phyloP scores from a whole-genome alignment of 129 eudicot species.

The Chrysanthemum lavandulifolium region DNA sequence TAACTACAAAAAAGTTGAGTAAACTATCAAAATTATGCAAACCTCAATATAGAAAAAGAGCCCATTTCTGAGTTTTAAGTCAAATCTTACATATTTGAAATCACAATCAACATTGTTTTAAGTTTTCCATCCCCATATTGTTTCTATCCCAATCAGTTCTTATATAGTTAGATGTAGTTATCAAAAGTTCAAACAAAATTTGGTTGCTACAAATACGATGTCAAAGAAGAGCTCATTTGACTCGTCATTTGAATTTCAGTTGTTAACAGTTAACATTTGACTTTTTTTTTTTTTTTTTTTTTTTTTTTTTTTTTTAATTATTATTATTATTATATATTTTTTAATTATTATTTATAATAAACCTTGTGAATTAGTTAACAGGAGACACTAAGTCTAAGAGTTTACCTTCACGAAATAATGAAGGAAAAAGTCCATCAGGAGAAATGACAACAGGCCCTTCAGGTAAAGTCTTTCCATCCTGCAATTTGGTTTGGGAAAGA shows the following conservation, averaged over 20 bases:
- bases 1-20: conserved; percentile 53
- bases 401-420: conserved; percentile 92
- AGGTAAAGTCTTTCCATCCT: conserved; percentile 89
- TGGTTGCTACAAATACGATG: background rate
- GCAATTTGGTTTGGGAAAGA: conserved; percentile 22
- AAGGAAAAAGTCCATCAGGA: conserved; percentile 98
- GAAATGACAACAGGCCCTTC: conserved; percentile 97
- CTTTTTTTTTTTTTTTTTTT: background rate
- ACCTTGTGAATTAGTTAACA: background rate
- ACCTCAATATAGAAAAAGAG: background rate
- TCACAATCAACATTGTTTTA: background rate
- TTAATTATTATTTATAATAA: too few relatives aligned
- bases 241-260: conserved; percentile 8
- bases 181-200: background rate
- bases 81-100: background rate
- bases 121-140: conserved; percentile 11
- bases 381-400: background rate
- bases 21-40: background rate
- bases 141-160: background rate
- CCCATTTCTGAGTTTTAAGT: background rate
- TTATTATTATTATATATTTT: too few relatives aligned
- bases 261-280: background rate
- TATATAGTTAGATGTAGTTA: background rate
- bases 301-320: too few relatives aligned
- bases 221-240: conserved; percentile 16